Base-by-base conservation (phyloP, 768 basidiomycete genomes). In the Lactarius hatsudake region DNA sequence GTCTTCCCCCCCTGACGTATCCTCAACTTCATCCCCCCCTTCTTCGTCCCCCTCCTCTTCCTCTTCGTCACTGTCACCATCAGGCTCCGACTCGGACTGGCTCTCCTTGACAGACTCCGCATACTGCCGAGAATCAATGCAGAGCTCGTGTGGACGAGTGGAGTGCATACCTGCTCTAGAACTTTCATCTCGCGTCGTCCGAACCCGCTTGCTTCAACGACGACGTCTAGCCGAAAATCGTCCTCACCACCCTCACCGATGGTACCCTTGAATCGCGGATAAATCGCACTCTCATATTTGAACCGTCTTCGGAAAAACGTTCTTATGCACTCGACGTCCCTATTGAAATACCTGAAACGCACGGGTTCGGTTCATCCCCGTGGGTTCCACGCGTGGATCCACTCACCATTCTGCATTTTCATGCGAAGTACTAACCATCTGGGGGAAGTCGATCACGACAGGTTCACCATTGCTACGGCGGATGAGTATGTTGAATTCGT, bases 401-500 rank as follows among this genome's bases (percentile, higher is more conserved):
- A 71, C 87, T 76, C 72, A 94, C 94, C 91, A 97, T 80, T 98
- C 97, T 6, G 97, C 97, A 75, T 99, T 97, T 73, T 87, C 86
- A 71, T 99, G 97, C 57, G 94, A 91, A 32, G 93, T 96, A 81
- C 91, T 94, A 77, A 98, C 94, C 96, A 98, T 98, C 80, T 99
- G 97, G 9, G 97, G 97, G 76, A 99, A 99, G 80, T 99, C 97
- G 72, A 99, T 99, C 53, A 99, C 87, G 61, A 98, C 78, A 8
- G 96, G 92, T 72, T 93, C 87, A 13, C 84, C 84, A 55, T 78
- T 80, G 62, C 88, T 88, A 56, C 91, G 86, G 43, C 85, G 85
- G 72, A 99, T 94, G 68, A 99, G 87, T 71, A 99, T 95, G 77
- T 99, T 98, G 81, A 98, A 99, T 75, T 99, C 97, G 79, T 99